Evolutionary conservation across 2,329 filamentous ascomycete species (phyloP).

Genomic region (Cladophialophora psammophila): DNA sequence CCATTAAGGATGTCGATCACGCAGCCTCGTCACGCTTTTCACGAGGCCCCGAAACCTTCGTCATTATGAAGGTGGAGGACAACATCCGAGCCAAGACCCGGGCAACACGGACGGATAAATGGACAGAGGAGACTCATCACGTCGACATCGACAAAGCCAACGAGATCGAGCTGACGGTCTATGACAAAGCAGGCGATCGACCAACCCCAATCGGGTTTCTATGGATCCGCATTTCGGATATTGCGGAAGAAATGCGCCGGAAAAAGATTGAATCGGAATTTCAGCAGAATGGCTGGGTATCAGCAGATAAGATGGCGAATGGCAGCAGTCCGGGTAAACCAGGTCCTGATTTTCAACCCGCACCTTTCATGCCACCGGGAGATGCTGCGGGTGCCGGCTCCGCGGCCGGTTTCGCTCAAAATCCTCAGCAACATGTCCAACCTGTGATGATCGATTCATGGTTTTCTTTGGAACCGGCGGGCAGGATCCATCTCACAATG

Average conservation of each 20-base stretch:
- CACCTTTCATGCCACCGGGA: constrained; percentile 42
- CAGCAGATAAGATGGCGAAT: constrained; percentile 90
- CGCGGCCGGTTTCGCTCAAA: constrained; percentile 43
- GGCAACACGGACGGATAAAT: constrained; percentile 83
- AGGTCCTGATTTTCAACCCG: constrained; percentile 58
- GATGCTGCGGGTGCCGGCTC: constrained; percentile 50
- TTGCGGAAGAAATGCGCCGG: constrained; percentile 94
- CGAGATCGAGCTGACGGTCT: constrained; percentile 96
- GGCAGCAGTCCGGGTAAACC: constrained; percentile 57
- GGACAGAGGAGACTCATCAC: constrained; percentile 89
- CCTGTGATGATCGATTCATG: constrained; percentile 77
- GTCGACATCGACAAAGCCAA: constrained; percentile 98
- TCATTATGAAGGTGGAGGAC: constrained; percentile 97
- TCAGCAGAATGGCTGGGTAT: constrained; percentile 94
- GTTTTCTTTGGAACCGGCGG: constrained; percentile 96
- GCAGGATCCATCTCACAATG: constrained; percentile 88
- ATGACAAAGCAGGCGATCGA: constrained; percentile 91
- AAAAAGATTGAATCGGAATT: constrained; percentile 98
- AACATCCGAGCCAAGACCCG: constrained; percentile 86
- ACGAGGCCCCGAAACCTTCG: constrained; percentile 90
- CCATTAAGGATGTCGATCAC: constrained; percentile 94
- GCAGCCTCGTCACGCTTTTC: constrained; percentile 83
- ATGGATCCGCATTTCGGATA: constrained; percentile 96
- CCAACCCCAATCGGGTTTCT: constrained; percentile 92
- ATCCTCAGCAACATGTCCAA: constrained; percentile 36